Percentiles rank a stretch among this genome's conserved stretches.
phyloP scores from a whole-genome alignment of 2,329 filamentous ascomycete species.

The Lecanosticta acicola region DNA sequence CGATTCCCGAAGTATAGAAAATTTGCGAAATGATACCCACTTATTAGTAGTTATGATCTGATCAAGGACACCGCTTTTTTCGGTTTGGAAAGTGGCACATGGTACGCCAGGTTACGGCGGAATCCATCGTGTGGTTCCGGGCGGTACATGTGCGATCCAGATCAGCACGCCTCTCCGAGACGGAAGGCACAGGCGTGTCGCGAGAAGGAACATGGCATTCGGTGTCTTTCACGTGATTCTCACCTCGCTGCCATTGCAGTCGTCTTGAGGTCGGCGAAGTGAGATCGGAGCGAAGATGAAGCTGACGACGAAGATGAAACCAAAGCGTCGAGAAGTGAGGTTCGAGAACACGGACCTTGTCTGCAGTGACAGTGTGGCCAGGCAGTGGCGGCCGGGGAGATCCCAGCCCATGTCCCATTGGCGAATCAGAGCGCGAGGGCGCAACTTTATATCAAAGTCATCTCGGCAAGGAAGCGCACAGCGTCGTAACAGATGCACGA shows the following conservation, averaged over 20 bases:
- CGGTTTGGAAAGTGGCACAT: too few relatives aligned
- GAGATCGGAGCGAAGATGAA: not conserved
- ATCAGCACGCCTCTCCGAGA: not conserved
- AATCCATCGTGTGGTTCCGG: not conserved
- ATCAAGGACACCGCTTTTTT: too few relatives aligned
- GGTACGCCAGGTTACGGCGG: not conserved
- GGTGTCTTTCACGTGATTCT: not conserved
- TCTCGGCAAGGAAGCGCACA: not conserved
- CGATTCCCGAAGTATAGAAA: too few relatives aligned
- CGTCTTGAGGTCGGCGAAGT: not conserved
- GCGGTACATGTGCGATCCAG: not conserved
- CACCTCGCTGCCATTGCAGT: not conserved
- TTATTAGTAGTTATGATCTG: too few relatives aligned
- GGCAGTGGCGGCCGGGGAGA: not conserved
- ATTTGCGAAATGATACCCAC: too few relatives aligned
- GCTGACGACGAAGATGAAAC: not conserved
- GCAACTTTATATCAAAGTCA: not conserved
- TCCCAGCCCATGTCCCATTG: not conserved
- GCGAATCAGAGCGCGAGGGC: not conserved
- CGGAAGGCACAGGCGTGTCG: not conserved
- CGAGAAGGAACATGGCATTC: not conserved
- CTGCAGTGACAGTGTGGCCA: not conserved
- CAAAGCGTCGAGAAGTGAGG: not conserved
- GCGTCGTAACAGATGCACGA: not conserved
- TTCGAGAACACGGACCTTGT: not conserved